phyloP scores from a whole-genome alignment of 352 stramenopile species.

The Globisporangium echinulatum region DNA sequence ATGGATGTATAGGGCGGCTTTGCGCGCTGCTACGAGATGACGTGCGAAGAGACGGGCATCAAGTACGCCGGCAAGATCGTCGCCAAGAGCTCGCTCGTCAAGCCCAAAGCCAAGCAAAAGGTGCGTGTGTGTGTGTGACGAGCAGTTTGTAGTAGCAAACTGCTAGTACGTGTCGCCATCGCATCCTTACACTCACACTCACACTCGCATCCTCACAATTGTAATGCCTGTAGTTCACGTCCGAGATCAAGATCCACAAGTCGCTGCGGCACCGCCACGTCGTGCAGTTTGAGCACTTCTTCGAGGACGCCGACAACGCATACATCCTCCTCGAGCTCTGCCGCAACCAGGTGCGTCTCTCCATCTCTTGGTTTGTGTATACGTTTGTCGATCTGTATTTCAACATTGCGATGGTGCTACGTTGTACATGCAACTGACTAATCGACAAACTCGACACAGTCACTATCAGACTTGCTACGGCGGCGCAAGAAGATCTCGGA shows the following conservation, averaged over 20 bases:
- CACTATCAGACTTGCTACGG: constrained; percentile 94
- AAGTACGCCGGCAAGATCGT: constrained; percentile 98
- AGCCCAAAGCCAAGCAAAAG: constrained; percentile 95
- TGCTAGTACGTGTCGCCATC: too few relatives aligned
- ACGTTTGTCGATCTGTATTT: neutral
- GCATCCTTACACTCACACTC: neutral
- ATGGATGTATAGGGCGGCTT: constrained; percentile 86
- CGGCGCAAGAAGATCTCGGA: constrained; percentile 93
- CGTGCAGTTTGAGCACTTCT: constrained; percentile 98
- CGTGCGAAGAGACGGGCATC: constrained; percentile 88
- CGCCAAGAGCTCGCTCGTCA: constrained; percentile 95
- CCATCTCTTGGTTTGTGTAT: neutral
- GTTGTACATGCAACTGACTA: neutral
- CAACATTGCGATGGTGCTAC: too few relatives aligned
- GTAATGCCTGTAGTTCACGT: constrained; percentile 57
- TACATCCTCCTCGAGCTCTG: constrained; percentile 98
- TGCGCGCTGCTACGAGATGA: constrained; percentile 96
- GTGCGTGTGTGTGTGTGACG: constrained; percentile 25
- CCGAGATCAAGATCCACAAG: constrained; percentile 99
- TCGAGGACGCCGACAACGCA: constrained; percentile 95
- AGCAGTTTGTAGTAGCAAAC: too few relatives aligned
- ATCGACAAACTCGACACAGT: constrained; percentile 38
- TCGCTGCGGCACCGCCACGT: constrained; percentile 92
- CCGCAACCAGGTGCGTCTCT: constrained; percentile 76
- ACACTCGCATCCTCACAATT: too few relatives aligned